Evolutionary conservation across 768 basidiomycete species (phyloP), one percentile per base, ranked within the genome.

Genomic region (Clavaria fumosa): DNA sequence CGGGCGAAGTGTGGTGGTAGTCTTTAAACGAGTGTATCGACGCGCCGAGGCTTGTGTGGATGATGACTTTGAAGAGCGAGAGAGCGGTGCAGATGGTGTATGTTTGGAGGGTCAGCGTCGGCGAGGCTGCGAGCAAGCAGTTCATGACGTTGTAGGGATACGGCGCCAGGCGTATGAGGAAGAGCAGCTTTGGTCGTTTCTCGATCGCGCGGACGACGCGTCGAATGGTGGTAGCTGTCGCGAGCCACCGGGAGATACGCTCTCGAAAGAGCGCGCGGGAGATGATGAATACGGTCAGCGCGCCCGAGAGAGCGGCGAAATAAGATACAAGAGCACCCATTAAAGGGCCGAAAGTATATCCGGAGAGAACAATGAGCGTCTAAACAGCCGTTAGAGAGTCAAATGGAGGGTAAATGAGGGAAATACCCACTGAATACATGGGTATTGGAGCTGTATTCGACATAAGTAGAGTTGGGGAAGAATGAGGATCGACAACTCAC

Each of bases 141-240:
- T 93, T 95, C 76, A 93, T 85, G 50, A 93, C 82, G 60, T 93
- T 93, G 63, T 82, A 86, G 0, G 81, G 84, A 53, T 88, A 86
- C 3, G 85, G 85, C n/a, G 83, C 88, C 38, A 90, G 67, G 35
- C 90, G 80, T 47, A 95, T 84, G 43, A 93, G 72, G 62, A 93
- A 88, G 14, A 95, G 73, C 4, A 95, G 67, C 50, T 77, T 77
- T 1, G 89, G 89, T 36, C 78, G 74, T 56, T 76, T 75, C 60
- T 91, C 86, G 46, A 95, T 80, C 17, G 88, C 88, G 23, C 76
- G 69, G 7, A 93, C 78, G 40, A 83, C 81, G 33, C 85, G 78
- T 45, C 72, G 76, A 51, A 91, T 70, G 7, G 77, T 74, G 34
- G 67, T 60, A 1, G 81, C 74, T 11, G 69, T 75, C 19, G 73